Percentiles rank a stretch among this genome's conserved stretches.
These are phyloP conservation scores for Pholiota adiposa DNA, from an alignment of 1,284 basidiomycete species.

Conservation along the genomic window DNA sequence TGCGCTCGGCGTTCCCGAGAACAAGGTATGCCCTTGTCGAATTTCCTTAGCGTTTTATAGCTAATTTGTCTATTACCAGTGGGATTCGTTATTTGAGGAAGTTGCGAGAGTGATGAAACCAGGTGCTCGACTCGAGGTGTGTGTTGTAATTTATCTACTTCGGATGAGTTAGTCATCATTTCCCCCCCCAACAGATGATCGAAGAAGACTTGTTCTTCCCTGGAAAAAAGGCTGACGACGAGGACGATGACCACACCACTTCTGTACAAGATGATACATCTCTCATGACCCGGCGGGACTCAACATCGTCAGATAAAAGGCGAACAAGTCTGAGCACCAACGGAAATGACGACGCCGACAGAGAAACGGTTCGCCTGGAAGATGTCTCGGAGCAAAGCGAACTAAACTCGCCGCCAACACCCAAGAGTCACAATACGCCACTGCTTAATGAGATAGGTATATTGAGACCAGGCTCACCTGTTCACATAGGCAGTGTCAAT, in stretches of 20 bases:
- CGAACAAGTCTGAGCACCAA: conserved; percentile 8
- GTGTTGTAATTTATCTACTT: conserved; percentile 14
- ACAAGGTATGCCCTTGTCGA: conserved; percentile 50
- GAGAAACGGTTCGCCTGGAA: conserved; percentile 1
- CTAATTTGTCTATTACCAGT: conserved; percentile 40
- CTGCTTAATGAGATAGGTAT: neutral
- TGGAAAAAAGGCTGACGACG: conserved; percentile 44
- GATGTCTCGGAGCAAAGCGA: conserved; percentile 11
- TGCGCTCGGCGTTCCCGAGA: conserved; percentile 71
- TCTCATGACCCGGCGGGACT: conserved; percentile 19
- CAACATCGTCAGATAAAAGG: conserved; percentile 20
- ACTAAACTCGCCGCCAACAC: conserved; percentile 12
- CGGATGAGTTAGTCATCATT: neutral
- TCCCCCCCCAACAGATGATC: conserved; percentile 48
- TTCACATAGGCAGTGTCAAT: neutral
- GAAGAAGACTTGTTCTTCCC: conserved; percentile 77
- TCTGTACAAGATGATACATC: conserved; percentile 18
- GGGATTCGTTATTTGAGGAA: conserved; percentile 69
- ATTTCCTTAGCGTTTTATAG: conserved; percentile 2
- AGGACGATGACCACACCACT: conserved; percentile 20
- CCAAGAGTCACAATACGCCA: neutral
- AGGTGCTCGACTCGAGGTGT: conserved; percentile 66
- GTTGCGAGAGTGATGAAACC: conserved; percentile 69
- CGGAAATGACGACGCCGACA: neutral
- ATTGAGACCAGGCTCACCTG: neutral